Evolutionary conservation across 306 rosid species (phyloP).

Genomic region (Adenanthera pavonina): DNA sequence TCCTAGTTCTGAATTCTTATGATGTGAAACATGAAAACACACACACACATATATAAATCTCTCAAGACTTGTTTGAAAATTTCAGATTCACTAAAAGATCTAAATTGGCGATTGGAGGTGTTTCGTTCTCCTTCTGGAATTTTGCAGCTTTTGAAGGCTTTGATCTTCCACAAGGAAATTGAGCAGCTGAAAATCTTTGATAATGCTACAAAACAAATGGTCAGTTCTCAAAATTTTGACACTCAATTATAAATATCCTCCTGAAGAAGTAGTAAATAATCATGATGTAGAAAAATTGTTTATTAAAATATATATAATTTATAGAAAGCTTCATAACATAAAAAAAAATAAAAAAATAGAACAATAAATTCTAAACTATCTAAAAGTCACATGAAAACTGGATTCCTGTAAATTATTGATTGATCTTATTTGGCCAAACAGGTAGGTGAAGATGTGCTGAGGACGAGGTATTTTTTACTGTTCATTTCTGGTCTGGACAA

Average conservation of each 20-base stretch:
- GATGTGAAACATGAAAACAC: not conserved
- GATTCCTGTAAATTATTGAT: not conserved
- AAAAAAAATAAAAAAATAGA: too few species aligned
- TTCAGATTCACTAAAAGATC: not conserved
- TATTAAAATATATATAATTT: too few species aligned
- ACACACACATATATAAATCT: too few species aligned
- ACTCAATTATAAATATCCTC: too few species aligned
- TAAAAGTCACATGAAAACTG: too few species aligned
- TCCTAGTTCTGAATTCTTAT: not conserved
- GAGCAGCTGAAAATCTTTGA: conserved; percentile 30
- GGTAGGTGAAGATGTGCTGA: not conserved
- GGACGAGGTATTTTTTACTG: not conserved
- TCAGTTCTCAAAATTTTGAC: not conserved
- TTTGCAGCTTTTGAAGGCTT: conserved; percentile 25
- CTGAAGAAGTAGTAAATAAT: too few species aligned
- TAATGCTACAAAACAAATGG: conserved; percentile 39
- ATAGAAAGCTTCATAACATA: too few species aligned
- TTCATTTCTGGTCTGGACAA: conserved; percentile 18
- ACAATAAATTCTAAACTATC: too few species aligned
- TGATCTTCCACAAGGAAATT: not conserved
- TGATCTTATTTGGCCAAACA: not conserved
- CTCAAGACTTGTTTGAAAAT: not conserved
- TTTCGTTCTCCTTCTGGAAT: conserved; percentile 15
- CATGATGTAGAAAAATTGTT: too few species aligned
- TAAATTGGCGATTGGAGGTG: not conserved